Conservation (phyloP, 192 early-diverging fungal genomes). For the Backusella mclennaniae region DNA sequence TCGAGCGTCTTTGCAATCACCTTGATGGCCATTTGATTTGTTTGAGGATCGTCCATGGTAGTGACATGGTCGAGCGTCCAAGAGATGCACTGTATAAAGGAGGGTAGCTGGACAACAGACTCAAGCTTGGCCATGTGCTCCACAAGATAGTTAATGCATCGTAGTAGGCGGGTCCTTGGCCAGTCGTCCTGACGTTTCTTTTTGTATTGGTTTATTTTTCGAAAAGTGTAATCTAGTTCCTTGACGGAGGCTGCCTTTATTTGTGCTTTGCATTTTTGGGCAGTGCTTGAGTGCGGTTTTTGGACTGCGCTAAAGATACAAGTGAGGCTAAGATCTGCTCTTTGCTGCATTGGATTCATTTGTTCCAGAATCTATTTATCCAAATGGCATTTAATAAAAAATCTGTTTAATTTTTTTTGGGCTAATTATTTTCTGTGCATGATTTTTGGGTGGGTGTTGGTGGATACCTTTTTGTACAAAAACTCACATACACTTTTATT, state of each 20-base stretch:
- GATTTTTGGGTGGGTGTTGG: too few species aligned
- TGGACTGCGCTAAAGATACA: background rate
- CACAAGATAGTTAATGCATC: background rate
- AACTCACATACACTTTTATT: too few species aligned
- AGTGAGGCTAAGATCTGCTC: background rate
- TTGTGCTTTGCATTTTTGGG: background rate
- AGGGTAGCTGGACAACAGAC: background rate
- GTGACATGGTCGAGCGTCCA: background rate
- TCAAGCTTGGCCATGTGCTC: background rate
- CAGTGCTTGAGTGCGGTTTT: background rate
- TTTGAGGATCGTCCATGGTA: background rate
- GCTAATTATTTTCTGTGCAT: too few species aligned
- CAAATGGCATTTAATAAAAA: too few species aligned
- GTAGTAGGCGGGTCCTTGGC: background rate
- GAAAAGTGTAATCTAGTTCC: background rate
- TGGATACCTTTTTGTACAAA: too few species aligned
- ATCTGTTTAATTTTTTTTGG: too few species aligned
- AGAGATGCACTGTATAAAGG: background rate
- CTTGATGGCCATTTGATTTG: background rate
- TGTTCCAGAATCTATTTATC: too few species aligned
- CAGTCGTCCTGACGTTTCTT: background rate
- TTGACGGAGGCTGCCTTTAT: background rate
- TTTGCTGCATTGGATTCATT: background rate
- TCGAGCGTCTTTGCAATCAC: background rate
- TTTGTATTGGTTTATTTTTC: conserved; percentile 1